phyloP scores from a whole-genome alignment of 1,284 basidiomycete species.

The Boletus sp. region DNA sequence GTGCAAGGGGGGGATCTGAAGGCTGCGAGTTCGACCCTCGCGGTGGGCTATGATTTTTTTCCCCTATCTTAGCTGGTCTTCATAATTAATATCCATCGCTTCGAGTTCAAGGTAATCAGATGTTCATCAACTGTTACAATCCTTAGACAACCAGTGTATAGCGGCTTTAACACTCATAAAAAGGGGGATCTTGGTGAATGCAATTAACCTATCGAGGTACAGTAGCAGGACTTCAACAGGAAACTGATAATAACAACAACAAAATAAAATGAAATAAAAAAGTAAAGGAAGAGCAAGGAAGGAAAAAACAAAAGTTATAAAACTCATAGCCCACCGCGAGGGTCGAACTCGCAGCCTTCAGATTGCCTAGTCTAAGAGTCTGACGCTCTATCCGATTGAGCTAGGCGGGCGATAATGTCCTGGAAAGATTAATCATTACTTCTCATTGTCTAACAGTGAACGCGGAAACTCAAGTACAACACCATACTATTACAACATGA shows the following conservation, averaged over 20 bases:
- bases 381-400: conserved; percentile 88
- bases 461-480: neutral
- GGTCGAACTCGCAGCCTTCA: conserved; percentile 92
- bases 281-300: neutral
- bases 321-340: conserved; percentile 76
- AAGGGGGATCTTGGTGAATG: neutral
- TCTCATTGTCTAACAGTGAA: neutral
- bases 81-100: neutral
- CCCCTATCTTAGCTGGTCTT: neutral
- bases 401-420: conserved; percentile 59
- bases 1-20: conserved; percentile 57
- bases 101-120: neutral
- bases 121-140: neutral
- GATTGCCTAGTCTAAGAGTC: conserved; percentile 59
- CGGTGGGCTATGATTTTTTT: conserved; percentile 64
- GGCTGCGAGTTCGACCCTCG: conserved; percentile 92
- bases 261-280: too few relatives aligned
- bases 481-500: neutral
- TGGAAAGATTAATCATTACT: fast-evolving
- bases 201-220: neutral
- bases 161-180: neutral
- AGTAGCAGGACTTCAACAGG: neutral
- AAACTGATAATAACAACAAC: neutral
- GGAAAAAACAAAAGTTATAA: neutral
- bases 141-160: neutral